phyloP scores from a whole-genome alignment of 352 stramenopile genomes.

The Nothophytophthora sp. region DNA sequence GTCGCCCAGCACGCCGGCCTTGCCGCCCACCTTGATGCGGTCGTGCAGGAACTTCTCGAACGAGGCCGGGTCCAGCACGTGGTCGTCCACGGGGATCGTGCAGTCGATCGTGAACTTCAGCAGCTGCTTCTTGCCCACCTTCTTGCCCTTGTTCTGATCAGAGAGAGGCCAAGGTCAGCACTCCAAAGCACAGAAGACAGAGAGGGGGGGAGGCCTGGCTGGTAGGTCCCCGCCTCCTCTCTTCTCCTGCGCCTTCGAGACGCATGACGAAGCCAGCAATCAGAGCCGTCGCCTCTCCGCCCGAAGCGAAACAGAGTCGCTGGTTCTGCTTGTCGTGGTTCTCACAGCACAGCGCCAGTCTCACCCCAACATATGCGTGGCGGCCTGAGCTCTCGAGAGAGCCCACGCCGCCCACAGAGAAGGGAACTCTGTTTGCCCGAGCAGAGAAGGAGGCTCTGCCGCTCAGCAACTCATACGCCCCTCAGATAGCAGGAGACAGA shows the following conservation, averaged over 20 bases:
- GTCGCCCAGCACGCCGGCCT: constrained; percentile 96
- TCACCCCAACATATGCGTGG: constrained; percentile 47
- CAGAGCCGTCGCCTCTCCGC: background rate
- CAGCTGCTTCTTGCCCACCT: constrained; percentile 88
- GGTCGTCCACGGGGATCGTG: constrained; percentile 98
- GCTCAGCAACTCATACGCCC: constrained; percentile 78
- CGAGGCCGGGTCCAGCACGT: constrained; percentile 98
- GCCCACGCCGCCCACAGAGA: constrained; percentile 66
- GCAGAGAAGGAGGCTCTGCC: constrained; percentile 86
- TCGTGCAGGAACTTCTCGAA: constrained; percentile 99
- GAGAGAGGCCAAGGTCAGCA: background rate
- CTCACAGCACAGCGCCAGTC: constrained; percentile 17
- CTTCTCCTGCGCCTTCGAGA: no score
- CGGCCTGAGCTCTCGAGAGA: constrained; percentile 4
- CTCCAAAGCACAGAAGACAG: background rate
- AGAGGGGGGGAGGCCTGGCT: background rate
- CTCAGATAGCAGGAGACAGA: background rate
- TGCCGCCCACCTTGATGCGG: constrained; percentile 99
- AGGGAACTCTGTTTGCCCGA: constrained; percentile 90
- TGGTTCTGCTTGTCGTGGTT: constrained; percentile 19
- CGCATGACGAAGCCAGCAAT: no score
- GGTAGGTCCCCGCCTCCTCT: background rate
- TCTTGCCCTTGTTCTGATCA: constrained; percentile 83
- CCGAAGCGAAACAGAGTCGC: constrained; percentile 36
- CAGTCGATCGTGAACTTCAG: constrained; percentile 95